Conservation (phyloP, 495 filamentous ascomycete species). For the Talaromyces liani region DNA sequence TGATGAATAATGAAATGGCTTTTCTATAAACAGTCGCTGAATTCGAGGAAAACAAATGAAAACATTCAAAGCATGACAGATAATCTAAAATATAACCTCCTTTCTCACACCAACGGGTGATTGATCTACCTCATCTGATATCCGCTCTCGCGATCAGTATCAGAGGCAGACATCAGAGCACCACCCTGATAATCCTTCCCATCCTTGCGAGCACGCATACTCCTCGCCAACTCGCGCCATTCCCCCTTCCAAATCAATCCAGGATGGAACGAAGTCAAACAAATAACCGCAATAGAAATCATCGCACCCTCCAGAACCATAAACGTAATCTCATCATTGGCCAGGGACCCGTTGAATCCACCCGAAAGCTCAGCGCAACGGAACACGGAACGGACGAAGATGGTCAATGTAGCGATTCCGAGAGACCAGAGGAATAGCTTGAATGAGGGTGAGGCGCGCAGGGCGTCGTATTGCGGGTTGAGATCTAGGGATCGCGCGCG, state of each 20-base stretch:
- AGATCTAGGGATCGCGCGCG: not conserved
- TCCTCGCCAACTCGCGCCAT: conserved; percentile 5
- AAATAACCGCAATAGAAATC: conserved; percentile 51
- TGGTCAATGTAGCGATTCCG: conserved; percentile 43
- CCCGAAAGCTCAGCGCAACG: conserved; percentile 56
- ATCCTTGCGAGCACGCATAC: not conserved
- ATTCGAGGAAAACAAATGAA: not conserved
- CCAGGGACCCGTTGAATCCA: conserved; percentile 54
- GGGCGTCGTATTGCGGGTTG: conserved; percentile 9
- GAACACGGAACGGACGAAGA: conserved; percentile 56
- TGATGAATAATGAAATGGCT: not conserved
- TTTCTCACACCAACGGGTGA: not conserved
- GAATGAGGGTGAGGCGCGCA: conserved; percentile 10
- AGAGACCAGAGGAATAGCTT: conserved; percentile 25
- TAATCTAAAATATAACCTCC: not conserved
- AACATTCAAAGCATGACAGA: not conserved
- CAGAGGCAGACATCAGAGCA: not conserved
- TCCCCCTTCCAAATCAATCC: conserved; percentile 17
- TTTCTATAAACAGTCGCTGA: not conserved
- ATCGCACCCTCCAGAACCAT: conserved; percentile 68
- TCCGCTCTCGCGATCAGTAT: not conserved
- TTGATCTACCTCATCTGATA: not conserved
- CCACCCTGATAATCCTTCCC: not conserved
- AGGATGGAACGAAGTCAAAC: conserved; percentile 54
- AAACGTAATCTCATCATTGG: conserved; percentile 52